These are phyloP conservation scores for Scleromitrula shiraiana DNA, from an alignment of 2,329 filamentous ascomycete genomes.

Conservation along the genomic window DNA sequence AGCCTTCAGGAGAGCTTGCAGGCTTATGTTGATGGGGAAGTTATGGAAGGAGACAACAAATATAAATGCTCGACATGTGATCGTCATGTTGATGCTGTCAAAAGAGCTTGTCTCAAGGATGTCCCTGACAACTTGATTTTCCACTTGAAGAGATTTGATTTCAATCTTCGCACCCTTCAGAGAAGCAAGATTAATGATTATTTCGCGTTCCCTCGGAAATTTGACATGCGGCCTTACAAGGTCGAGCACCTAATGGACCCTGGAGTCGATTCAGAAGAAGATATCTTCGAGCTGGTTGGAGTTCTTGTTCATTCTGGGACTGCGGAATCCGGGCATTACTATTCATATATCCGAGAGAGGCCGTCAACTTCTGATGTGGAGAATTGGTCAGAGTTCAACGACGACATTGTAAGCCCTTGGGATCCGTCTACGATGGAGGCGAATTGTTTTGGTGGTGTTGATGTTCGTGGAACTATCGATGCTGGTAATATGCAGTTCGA, in stretches of 20 bases:
- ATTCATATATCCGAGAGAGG: slow-evolving; percentile 85
- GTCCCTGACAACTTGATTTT: slow-evolving; percentile 93
- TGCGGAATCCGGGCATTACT: slow-evolving; percentile 93
- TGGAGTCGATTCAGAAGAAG: slow-evolving; percentile 47
- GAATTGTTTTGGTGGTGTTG: slow-evolving; percentile 71
- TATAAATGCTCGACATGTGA: slow-evolving; percentile 94
- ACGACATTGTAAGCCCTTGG: slow-evolving; percentile 72
- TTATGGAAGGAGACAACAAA: slow-evolving; percentile 98
- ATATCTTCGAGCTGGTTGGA: slow-evolving; percentile 89
- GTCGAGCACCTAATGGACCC: slow-evolving; percentile 71
- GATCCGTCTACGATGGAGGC: slow-evolving; percentile 65
- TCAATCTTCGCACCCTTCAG: slow-evolving; percentile 67
- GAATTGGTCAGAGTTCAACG: slow-evolving; percentile 89
- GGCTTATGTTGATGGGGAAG: slow-evolving; percentile 92
- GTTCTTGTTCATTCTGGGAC: slow-evolving; percentile 89
- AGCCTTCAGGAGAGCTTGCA: slow-evolving; percentile 79
- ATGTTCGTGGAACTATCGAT: slow-evolving; percentile 43
- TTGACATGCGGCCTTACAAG: slow-evolving; percentile 86
- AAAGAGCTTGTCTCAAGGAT: slow-evolving; percentile 84
- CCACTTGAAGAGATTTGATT: slow-evolving; percentile 84
- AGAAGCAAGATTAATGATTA: slow-evolving; percentile 92
- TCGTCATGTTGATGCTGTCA: slow-evolving; percentile 84
- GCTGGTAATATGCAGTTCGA: slow-evolving; percentile 42
- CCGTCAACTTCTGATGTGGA: slow-evolving; percentile 41
- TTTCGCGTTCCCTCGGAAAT: slow-evolving; percentile 75